phyloP scores from a whole-genome alignment of 768 basidiomycete species.

The Infundibulicybe gibba region DNA sequence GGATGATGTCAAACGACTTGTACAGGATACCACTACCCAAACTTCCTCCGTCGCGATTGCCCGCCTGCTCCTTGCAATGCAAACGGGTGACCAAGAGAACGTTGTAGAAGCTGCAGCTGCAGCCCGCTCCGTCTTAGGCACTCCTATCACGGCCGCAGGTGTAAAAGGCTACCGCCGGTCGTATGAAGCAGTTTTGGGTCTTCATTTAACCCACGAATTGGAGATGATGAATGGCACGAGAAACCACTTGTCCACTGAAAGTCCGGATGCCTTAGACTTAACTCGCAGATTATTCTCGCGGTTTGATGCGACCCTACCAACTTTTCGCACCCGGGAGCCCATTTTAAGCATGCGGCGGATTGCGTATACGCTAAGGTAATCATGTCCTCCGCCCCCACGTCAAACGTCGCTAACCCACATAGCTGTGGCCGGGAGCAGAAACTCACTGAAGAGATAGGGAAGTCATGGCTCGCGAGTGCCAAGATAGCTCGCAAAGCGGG shows the following conservation, averaged over 20 bases:
- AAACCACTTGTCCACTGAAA: too few species aligned
- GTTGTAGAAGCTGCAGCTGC: constrained; percentile 50
- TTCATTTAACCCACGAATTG: constrained; percentile 86
- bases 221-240: constrained; percentile 51
- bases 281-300: constrained; percentile 56
- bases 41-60: constrained; percentile 72
- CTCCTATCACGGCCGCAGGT: constrained; percentile 79
- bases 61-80: constrained; percentile 77
- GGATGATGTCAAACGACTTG: constrained; percentile 70
- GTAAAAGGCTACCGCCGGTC: constrained; percentile 78
- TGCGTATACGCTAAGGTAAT: constrained; percentile 72
- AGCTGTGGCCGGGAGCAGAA: constrained; percentile 29
- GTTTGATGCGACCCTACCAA: constrained; percentile 76
- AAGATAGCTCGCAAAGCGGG: constrained; percentile 95
- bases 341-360: constrained; percentile 87
- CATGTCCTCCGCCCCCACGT: not conserved
- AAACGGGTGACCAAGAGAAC: constrained; percentile 40
- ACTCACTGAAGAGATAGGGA: constrained; percentile 63
- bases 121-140: constrained; percentile 73
- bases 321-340: constrained; percentile 85
- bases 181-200: constrained; percentile 81
- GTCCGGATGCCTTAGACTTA: constrained; percentile 30
- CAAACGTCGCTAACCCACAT: constrained; percentile 12
- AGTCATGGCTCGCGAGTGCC: constrained; percentile 89
- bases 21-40: constrained; percentile 43